A percentile compares a stretch with the other conserved stretches of the same genome.
Evolutionary conservation across 1,139 yeast species (phyloP).

Genomic region (Geotrichum candidum): DNA sequence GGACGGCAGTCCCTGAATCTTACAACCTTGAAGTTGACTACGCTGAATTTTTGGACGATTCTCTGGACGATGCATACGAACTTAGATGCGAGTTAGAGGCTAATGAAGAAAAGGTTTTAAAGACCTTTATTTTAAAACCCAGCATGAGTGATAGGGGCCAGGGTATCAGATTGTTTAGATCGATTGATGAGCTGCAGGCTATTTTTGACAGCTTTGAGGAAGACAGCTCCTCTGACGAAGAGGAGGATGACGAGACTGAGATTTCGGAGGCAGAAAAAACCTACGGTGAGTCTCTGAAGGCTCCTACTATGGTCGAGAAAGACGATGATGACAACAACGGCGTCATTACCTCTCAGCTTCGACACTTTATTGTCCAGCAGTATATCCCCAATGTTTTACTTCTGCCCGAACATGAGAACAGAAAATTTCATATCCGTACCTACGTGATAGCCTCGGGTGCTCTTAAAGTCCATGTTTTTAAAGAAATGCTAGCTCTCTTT

Average conservation of each 20-base stretch:
- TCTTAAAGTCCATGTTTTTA: conserved; percentile 69
- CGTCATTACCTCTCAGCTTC: conserved; percentile 73
- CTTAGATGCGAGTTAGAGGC: conserved; percentile 66
- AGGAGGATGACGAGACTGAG: conserved; percentile 42
- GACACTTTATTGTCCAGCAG: conserved; percentile 86
- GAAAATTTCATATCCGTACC: conserved; percentile 83
- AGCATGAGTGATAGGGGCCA: conserved; percentile 97
- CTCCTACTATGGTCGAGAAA: background rate
- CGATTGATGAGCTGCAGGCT: conserved; percentile 70
- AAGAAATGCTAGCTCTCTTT: conserved; percentile 72
- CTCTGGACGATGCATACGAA: conserved; percentile 88
- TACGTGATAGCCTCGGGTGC: conserved; percentile 78
- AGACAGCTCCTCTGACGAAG: conserved; percentile 51
- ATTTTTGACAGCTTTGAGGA: conserved; percentile 85
- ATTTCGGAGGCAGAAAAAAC: conserved; percentile 32
- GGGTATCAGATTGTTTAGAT: conserved; percentile 77
- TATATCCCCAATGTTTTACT: conserved; percentile 65
- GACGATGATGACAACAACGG: conserved; percentile 25
- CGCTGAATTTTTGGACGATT: conserved; percentile 91
- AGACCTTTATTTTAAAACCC: conserved; percentile 86
- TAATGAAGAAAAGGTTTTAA: conserved; percentile 36
- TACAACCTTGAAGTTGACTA: conserved; percentile 85
- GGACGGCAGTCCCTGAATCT: conserved; percentile 62
- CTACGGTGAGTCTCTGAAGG: conserved; percentile 42
- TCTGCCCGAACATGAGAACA: conserved; percentile 51